Evolutionary conservation across 805 yeast species (phyloP).

Genomic region (Metschnikowia kunwiensis): DNA sequence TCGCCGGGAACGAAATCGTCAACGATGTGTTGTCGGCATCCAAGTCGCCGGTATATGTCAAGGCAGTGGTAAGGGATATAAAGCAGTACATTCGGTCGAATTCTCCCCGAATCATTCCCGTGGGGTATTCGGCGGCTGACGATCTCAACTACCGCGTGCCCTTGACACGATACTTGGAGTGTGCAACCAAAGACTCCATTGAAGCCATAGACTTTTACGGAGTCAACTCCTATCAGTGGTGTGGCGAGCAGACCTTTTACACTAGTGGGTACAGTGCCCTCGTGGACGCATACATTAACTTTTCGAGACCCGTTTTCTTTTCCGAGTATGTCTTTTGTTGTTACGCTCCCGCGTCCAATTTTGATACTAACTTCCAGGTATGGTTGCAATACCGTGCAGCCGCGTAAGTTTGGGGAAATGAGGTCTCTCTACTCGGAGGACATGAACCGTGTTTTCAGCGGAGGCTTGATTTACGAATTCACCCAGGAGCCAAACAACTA

Average conservation of each 20-base stretch:
- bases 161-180: constrained; percentile 75
- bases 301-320: constrained; percentile 74
- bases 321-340: constrained; percentile 57
- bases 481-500: constrained; percentile 77
- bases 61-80: constrained; percentile 78
- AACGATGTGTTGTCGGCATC: constrained; percentile 74
- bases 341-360: background rate
- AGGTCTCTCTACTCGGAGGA: constrained; percentile 61
- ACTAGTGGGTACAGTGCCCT: constrained; percentile 69
- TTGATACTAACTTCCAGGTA: constrained; percentile 24
- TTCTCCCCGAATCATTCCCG: constrained; percentile 68
- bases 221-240: constrained; percentile 79
- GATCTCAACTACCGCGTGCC: constrained; percentile 75
- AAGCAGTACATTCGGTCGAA: constrained; percentile 63
- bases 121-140: constrained; percentile 97
- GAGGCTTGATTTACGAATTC: constrained; percentile 82
- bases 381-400: constrained; percentile 83
- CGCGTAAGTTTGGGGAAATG: constrained; percentile 78
- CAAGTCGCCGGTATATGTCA: constrained; percentile 69
- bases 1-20: constrained; percentile 89
- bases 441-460: constrained; percentile 77
- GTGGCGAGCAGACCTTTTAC: constrained; percentile 81
- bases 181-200: constrained; percentile 50
- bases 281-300: constrained; percentile 65
- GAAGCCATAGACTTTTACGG: constrained; percentile 79